Base-by-base conservation (phyloP, 73 alveolate species). In the Tetrahymena borealis region DNA sequence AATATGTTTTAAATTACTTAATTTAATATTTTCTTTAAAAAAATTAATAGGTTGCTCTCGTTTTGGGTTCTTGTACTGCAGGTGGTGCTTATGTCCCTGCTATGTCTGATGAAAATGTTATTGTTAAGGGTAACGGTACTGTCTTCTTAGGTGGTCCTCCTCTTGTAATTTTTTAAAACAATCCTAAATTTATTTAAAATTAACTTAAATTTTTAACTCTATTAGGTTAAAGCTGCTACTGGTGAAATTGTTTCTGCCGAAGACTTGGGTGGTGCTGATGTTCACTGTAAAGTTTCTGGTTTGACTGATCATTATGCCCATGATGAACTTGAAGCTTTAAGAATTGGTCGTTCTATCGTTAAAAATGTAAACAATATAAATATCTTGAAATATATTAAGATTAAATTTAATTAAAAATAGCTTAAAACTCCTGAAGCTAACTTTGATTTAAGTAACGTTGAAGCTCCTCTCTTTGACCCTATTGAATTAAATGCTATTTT, bases 41-140 rank as follows among this genome's bases (percentile, higher is more conserved):
- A 7, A 18, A n/a, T n/a, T n/a, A n/a, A 7, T 60, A 60, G 85
- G 28, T 60, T 60, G 85, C 85, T 60, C 85, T 60, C 35, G 85
- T 60, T 60, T 79, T 98, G 43, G 99, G 99, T 39, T 95, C 98
- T 33, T 98, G 99, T 94, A 98, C 99, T 18, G 99, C 99, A 7
- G 99, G 99, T 20, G 99, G 99, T 40, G 99, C 99, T 38, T 98
- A 98, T 78, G 99, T 98, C 32, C 99, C 99, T n/a, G 99, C 99
- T 33, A 98, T 98, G 99, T 91, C 98, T 33, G 99, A 98, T 95
- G 99, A 98, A 93, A 97, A 95, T 42, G 97, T 98, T 38, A 98
- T 98, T 90, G 99, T 98, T 42, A 94, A 95, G 91, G 97, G 98
- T 90, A 97, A 98, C 39, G 99, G 99, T 11, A 98, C 99, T 40